Base-by-base conservation (phyloP, 202 grass and related monocot species). In the Digitaria exilis region DNA sequence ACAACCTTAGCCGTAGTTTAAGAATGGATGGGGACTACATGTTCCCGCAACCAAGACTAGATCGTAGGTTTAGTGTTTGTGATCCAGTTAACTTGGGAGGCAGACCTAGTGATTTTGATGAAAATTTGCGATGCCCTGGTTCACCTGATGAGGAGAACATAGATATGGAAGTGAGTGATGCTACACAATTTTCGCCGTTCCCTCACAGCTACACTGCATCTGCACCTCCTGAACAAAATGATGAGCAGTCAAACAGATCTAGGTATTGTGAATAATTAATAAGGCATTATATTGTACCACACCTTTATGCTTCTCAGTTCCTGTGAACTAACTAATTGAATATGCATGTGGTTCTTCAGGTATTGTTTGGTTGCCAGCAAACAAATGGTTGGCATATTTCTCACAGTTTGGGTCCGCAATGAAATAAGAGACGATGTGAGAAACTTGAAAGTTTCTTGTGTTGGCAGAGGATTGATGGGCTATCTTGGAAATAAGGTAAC, bases 351-450 rank as follows among this genome's bases (percentile, higher is more conserved):
- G 28, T 24, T 65, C 17, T 73, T 71, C 80, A 97, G 94, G 87
- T 97, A 97, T 83, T 97, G 89, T 80, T 97, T 97, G 21, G 87
- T 97, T 62, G 94, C 91, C 65, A 97, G 94, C 82, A 97, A 97
- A 67, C 94, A 97, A 84, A 97, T 97, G 94, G 94, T 97, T 37
- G 94, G 94, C 19, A 94, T 97, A 87, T 97, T 92, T 92, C 91
- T 97, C 57, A 92, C 91, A n/a, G 83, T 97, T 31, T 97, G 94
- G 94, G 94, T 92, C 42, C 84, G 87, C 43, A 97, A 81, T 52
- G 94, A 97, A 84, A 91, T 97, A 76, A 84, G 91, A 86, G 84
- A 88, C 31, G 87, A 94, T 87, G 85, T 97, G 3, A 88, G 64
- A 78, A 97, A 94, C 82, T 90, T 97, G 78, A 97, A 97, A 75